phyloP scores from a whole-genome alignment of 202 grass and related monocot species.

The Thinopyrum obtusiflorum region DNA sequence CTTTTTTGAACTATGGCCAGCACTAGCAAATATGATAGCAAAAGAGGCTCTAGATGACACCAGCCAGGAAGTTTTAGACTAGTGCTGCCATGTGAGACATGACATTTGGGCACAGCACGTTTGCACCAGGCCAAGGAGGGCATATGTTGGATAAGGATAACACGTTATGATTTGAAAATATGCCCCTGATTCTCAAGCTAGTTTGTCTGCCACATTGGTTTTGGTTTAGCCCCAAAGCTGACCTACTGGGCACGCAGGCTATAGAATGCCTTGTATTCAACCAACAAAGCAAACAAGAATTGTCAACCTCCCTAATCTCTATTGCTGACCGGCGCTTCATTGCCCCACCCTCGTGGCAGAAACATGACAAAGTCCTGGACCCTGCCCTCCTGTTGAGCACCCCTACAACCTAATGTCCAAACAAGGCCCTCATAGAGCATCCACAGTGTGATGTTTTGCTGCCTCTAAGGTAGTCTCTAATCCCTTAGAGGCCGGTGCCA shows the following conservation, averaged over 20 bases:
- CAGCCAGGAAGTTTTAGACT: slow-evolving; percentile 11
- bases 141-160: not conserved
- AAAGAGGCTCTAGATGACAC: not conserved
- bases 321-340: not conserved
- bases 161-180: not conserved
- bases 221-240: slow-evolving; percentile 4
- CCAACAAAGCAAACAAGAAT: slow-evolving; percentile 2
- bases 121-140: not conserved
- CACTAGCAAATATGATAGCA: too few species aligned
- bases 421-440: not conserved
- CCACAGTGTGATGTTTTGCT: not conserved
- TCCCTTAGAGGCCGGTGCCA: not conserved
- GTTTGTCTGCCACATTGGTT: not conserved
- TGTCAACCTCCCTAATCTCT: not conserved
- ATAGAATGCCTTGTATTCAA: not conserved
- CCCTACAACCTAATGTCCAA: not conserved
- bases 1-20: too few species aligned
- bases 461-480: not conserved
- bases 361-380: not conserved
- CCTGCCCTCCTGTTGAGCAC: not conserved
- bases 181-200: slow-evolving; percentile 1
- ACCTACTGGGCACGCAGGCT: not conserved
- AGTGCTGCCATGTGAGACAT: not conserved
- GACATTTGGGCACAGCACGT: not conserved
- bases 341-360: not conserved